phyloP scores from a whole-genome alignment of 169 alveolate genomes.

The Neospora caninum region DNA sequence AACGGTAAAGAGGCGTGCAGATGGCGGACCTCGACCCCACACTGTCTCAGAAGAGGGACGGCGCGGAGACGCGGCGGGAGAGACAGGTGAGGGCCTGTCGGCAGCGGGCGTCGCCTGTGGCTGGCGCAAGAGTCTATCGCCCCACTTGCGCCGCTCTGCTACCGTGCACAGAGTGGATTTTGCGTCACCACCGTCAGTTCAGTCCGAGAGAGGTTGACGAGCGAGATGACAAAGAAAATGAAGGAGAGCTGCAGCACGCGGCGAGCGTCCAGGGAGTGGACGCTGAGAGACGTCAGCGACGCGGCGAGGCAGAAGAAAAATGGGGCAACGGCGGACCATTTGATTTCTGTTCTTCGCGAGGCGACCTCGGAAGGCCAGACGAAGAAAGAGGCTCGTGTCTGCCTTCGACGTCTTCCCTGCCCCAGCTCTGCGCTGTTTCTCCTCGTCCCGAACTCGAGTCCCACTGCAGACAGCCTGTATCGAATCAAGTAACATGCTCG shows the following conservation, averaged over 20 bases:
- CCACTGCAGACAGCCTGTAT: too few species aligned
- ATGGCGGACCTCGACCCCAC: not conserved
- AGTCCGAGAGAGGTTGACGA: not conserved
- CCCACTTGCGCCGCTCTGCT: not conserved
- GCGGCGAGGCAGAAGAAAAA: not conserved
- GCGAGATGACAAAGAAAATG: not conserved
- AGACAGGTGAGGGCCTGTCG: not conserved
- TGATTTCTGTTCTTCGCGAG: too few species aligned
- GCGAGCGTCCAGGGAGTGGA: not conserved
- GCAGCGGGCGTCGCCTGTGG: not conserved
- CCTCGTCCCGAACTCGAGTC: not conserved
- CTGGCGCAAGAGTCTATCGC: not conserved
- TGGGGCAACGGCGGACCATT: too few species aligned
- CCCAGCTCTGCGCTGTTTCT: not conserved
- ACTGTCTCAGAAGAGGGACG: not conserved
- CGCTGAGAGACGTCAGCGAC: not conserved
- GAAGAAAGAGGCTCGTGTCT: too few species aligned
- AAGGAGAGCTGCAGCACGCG: not conserved
- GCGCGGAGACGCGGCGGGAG: not conserved
- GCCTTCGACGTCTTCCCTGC: not conserved
- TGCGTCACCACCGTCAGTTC: not conserved
- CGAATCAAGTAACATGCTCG: too few species aligned
- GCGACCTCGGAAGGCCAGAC: too few species aligned
- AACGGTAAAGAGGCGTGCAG: too few species aligned
- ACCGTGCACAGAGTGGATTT: slow-evolving; percentile 19